Evolutionary conservation across 2,329 filamentous ascomycete species (phyloP), one percentile per base, ranked within the genome.

Genomic region (Metarhizium sp.): DNA sequence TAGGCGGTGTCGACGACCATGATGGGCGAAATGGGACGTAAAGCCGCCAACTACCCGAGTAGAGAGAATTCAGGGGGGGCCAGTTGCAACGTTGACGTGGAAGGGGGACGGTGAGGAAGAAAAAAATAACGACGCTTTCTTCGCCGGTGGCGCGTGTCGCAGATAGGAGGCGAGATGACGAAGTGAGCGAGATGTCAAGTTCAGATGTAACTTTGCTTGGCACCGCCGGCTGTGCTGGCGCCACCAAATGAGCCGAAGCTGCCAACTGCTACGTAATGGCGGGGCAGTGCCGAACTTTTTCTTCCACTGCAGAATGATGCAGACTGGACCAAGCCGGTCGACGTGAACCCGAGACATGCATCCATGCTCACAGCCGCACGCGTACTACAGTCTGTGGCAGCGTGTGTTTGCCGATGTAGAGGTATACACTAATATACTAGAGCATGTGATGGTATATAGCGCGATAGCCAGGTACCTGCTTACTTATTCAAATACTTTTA

Each of bases 1-100:
- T 95, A 95, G 63, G 83, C 76, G 57, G 90, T 95, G 72, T 95
- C 90, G 65, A 87, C 88, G 64, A 94, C 90, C 90, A 95, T 95
- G 67, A 66, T 77, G 67, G 61, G 54, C 40, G 53, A 52, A 43
- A 55, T 5, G 42, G 32, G 48, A 10, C 43, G n/a, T 14, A 8
- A 29, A 25, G 45, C 42, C 30, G 34, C 43, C 54, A 46, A 45
- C 16, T 16, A 16, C 38, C 38, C 38, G 38, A 14, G 45, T 13
- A 30, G 20, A 48, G 45, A 48, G 13, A 20, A 46, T 48, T 11
- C 5, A 16, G 45, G 25, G 13, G 45, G 8, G 3, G 16, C 1
- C 10, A 20, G 18, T 8, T 20, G 42, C 42, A 18, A 16, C 42
- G 18, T 45, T 11, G 7, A 2, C 5, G 38, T 40, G 38, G 32